These are phyloP conservation scores for Arthrobotrys entomopaga DNA, from an alignment of 2,329 filamentous ascomycete species.

Conservation along the genomic window DNA sequence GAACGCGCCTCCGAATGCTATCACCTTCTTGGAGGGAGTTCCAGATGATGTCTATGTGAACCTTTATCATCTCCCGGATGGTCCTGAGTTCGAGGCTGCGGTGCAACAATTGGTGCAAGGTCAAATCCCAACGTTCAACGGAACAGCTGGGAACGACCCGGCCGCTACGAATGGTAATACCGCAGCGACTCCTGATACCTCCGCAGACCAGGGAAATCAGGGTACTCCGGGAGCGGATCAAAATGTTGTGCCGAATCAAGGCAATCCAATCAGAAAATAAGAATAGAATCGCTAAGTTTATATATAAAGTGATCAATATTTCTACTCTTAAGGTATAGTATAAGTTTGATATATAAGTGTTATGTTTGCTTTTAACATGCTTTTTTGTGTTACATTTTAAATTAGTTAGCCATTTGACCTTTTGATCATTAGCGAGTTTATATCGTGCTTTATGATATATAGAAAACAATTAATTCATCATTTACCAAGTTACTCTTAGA, in stretches of 20 bases:
- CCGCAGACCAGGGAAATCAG: not conserved
- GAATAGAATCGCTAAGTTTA: no score
- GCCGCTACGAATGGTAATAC: not conserved
- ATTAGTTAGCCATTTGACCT: no score
- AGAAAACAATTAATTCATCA: no score
- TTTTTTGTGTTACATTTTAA: no score
- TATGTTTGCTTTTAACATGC: no score
- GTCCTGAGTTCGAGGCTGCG: slow-evolving; percentile 3
- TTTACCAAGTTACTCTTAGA: no score
- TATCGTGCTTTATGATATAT: no score
- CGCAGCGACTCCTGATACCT: not conserved
- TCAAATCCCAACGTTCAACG: not conserved
- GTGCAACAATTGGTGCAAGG: slow-evolving; percentile 3
- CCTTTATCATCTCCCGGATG: slow-evolving; percentile 6
- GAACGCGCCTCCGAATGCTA: not conserved
- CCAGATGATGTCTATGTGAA: not conserved
- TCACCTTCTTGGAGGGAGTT: slow-evolving; percentile 4
- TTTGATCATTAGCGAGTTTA: no score
- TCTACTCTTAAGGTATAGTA: no score
- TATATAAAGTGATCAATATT: no score
- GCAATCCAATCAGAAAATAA: no score
- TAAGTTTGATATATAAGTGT: no score
- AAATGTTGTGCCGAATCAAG: not conserved
- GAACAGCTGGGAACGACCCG: not conserved
- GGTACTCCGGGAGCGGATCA: not conserved